A percentile compares a stretch with the other conserved stretches of the same genome.
phyloP scores from a whole-genome alignment of 495 filamentous ascomycete genomes.

The Penicillium desertorum region DNA sequence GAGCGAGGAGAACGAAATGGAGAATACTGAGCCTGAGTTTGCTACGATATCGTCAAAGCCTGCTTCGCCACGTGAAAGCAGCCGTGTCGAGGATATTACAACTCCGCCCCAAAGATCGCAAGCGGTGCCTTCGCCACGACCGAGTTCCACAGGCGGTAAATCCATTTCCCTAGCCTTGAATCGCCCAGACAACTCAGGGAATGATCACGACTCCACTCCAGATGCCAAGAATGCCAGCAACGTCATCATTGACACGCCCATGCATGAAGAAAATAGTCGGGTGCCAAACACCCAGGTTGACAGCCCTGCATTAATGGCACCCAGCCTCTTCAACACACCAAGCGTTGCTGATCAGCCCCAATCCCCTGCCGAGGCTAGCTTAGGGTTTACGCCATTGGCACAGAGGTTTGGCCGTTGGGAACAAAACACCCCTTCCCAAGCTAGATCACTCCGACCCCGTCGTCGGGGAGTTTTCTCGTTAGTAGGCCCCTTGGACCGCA shows the following conservation, averaged over 20 bases:
- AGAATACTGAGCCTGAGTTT: slow-evolving; percentile 24
- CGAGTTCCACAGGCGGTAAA: slow-evolving; percentile 18
- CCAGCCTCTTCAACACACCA: slow-evolving; percentile 28
- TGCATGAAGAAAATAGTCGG: slow-evolving; percentile 18
- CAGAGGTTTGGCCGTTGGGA: slow-evolving; percentile 60
- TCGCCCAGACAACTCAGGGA: slow-evolving; percentile 34
- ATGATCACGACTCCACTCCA: slow-evolving; percentile 15
- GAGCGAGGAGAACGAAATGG: slow-evolving; percentile 17
- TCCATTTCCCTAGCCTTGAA: slow-evolving; percentile 21
- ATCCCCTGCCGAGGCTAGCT: slow-evolving; percentile 27
- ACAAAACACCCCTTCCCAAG: slow-evolving; percentile 50
- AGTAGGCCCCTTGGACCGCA: slow-evolving; percentile 29
- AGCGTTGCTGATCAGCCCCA: slow-evolving; percentile 20
- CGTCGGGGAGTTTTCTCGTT: slow-evolving; percentile 50
- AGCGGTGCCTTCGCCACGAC: slow-evolving; percentile 18
- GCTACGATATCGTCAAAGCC: slow-evolving; percentile 2
- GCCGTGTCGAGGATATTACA: slow-evolving; percentile 16
- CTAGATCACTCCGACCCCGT: slow-evolving; percentile 32
- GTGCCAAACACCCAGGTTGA: slow-evolving; percentile 19
- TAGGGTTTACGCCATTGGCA: slow-evolving; percentile 63
- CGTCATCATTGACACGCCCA: slow-evolving; percentile 11
- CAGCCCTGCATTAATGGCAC: slow-evolving; percentile 23
- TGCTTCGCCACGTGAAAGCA: slow-evolving; percentile 21
- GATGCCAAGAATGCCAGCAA: slow-evolving; percentile 14
- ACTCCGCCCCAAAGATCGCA: slow-evolving; percentile 12